Evolutionary conservation across 768 basidiomycete species (phyloP).

Genomic region (Kwoniella heveanensis): DNA sequence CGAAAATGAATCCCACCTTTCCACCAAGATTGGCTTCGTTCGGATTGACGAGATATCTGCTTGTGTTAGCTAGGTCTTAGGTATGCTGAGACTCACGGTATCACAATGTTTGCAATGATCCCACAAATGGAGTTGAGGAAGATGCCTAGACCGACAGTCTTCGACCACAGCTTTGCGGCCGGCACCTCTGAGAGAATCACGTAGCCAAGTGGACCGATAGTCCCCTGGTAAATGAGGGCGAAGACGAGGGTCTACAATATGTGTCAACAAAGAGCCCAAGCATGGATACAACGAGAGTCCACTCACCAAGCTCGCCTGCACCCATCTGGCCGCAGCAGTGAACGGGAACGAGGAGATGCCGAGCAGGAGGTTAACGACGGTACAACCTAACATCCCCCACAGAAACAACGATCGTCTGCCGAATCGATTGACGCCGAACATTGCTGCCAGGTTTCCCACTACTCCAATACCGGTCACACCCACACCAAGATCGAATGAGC

Average conservation of each 20-base stretch:
- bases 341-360: slow-evolving; percentile 20
- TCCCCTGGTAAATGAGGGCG: slow-evolving; percentile 14
- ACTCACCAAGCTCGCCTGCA: slow-evolving; percentile 30
- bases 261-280: not conserved
- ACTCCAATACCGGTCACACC: slow-evolving; percentile 14
- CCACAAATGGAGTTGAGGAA: slow-evolving; percentile 11
- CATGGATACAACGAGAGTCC: not conserved
- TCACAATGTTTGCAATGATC: slow-evolving; percentile 15
- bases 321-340: slow-evolving; percentile 24
- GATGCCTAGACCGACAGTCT: slow-evolving; percentile 11
- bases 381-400: slow-evolving; percentile 28
- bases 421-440: slow-evolving; percentile 1
- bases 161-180: slow-evolving; percentile 8
- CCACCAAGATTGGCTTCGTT: slow-evolving; percentile 32
- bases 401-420: slow-evolving; percentile 14
- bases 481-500: slow-evolving; percentile 18
- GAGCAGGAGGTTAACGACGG: slow-evolving; percentile 22
- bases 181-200: slow-evolving; percentile 14
- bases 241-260: slow-evolving; percentile 9
- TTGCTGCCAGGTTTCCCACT: slow-evolving; percentile 4
- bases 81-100: slow-evolving; percentile 8
- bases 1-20: slow-evolving; percentile 26
- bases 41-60: slow-evolving; percentile 27
- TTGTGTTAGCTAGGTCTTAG: not conserved
- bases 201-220: slow-evolving; percentile 16